A percentile compares a stretch with the other conserved stretches of the same genome.
These are phyloP conservation scores for Ormosia emarginata DNA, from an alignment of 306 rosid genomes.

Conservation along the genomic window DNA sequence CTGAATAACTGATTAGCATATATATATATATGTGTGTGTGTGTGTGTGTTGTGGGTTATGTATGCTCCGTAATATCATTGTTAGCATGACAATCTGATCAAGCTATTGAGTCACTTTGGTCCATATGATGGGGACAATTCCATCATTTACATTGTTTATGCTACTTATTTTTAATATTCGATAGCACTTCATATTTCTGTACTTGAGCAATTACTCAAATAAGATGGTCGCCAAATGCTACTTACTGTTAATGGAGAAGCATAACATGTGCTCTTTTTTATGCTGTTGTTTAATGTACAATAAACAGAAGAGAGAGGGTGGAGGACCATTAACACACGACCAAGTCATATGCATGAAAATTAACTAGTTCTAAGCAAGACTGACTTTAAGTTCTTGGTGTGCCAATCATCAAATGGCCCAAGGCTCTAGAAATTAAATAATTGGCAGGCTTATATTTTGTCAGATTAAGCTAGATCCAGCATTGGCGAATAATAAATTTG, in stretches of 20 bases:
- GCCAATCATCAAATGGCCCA: too few relatives aligned
- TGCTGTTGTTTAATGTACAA: too few relatives aligned
- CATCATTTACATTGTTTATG: not conserved
- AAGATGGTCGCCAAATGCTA: slow-evolving; percentile 19
- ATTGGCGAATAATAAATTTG: not conserved
- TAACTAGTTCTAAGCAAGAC: too few relatives aligned
- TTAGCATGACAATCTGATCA: not conserved
- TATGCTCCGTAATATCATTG: not conserved
- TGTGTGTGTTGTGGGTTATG: not conserved
- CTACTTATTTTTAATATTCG: not conserved
- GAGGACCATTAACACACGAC: too few relatives aligned
- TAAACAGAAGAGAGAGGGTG: too few relatives aligned
- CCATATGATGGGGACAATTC: not conserved
- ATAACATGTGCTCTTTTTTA: too few relatives aligned
- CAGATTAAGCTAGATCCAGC: not conserved
- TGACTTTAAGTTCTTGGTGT: too few relatives aligned
- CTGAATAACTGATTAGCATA: too few relatives aligned
- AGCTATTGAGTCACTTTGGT: not conserved
- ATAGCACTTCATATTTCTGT: not conserved
- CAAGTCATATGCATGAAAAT: not conserved
- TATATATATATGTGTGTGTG: too few relatives aligned
- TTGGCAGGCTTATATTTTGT: not conserved
- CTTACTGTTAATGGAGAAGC: too few relatives aligned
- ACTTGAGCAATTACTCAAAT: not conserved
- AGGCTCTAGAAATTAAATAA: not conserved